Evolutionary conservation across 106 monocot genomes (phyloP).

Genomic region (Apostasia ramifera): DNA sequence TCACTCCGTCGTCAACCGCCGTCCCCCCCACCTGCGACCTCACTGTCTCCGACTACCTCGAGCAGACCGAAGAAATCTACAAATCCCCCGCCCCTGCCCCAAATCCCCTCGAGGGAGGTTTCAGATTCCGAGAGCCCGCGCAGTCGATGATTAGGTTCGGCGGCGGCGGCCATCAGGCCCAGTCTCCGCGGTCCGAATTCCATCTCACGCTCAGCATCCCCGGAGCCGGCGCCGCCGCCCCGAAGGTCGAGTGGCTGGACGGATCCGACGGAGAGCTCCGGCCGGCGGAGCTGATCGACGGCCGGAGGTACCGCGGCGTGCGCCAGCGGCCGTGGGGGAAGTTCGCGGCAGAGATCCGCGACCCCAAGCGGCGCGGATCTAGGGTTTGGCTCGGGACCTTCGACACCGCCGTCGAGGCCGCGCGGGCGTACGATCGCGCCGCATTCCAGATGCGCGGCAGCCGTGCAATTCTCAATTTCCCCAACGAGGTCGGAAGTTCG

Average conservation of each 20-base stretch:
- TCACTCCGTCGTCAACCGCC: neutral
- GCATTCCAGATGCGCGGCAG: conserved; percentile 64
- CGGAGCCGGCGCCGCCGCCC: neutral
- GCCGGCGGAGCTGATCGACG: conserved; percentile 1
- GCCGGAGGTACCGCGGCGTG: conserved; percentile 59
- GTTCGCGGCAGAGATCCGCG: conserved; percentile 67
- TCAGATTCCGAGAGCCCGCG: conserved; percentile 7
- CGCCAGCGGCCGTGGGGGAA: conserved; percentile 84
- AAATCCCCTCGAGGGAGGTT: neutral
- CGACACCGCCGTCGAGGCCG: conserved; percentile 63
- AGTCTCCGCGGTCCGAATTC: neutral
- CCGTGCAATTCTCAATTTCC: conserved; percentile 79
- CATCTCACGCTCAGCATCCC: conserved; percentile 10
- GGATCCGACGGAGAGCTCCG: conserved; percentile 14
- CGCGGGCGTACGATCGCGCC: conserved; percentile 70
- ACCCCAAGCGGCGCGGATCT: conserved; percentile 56
- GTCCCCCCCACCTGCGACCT: neutral
- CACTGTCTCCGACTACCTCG: neutral
- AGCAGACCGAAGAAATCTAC: neutral
- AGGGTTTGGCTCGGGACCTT: conserved; percentile 78
- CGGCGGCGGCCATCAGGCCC: conserved; percentile 3
- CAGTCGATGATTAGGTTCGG: conserved; percentile 22
- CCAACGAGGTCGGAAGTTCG: conserved; percentile 43
- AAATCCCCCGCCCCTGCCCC: neutral
- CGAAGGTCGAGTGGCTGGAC: conserved; percentile 8